A percentile compares a stretch with the other conserved stretches of the same genome.
Evolutionary conservation across 2,329 filamentous ascomycete genomes (phyloP).

Genomic region (Keithomyces neogunnii): DNA sequence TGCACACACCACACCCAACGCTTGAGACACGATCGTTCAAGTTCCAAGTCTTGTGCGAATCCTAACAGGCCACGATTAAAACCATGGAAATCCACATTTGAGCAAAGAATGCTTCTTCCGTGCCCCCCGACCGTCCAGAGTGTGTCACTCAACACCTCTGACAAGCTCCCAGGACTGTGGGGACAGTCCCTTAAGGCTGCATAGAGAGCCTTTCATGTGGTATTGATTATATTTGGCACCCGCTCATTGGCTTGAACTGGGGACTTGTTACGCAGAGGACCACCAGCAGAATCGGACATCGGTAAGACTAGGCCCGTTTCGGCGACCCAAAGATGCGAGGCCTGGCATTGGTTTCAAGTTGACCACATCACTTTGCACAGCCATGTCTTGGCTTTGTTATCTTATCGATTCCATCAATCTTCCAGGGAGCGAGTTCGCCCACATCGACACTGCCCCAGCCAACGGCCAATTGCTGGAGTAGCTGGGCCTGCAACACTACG

Average conservation of each 20-base stretch:
- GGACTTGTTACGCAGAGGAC: constrained; percentile 7
- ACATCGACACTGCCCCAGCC: too few relatives aligned
- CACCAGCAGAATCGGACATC: constrained; percentile 11
- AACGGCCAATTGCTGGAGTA: too few relatives aligned
- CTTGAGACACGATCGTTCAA: neutral
- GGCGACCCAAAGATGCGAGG: neutral
- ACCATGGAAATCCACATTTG: neutral
- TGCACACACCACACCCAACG: too few relatives aligned
- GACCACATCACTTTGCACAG: neutral
- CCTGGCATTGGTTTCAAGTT: neutral
- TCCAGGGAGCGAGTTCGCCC: too few relatives aligned
- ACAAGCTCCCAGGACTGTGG: constrained; percentile 1
- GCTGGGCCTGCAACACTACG: too few relatives aligned
- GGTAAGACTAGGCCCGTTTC: constrained; percentile 13
- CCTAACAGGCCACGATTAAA: neutral
- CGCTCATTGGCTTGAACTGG: constrained; percentile 8
- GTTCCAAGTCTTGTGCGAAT: neutral
- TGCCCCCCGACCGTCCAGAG: constrained; percentile 6
- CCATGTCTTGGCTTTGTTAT: constrained; percentile 1
- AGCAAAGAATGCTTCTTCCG: constrained; percentile 1
- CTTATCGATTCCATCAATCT: constrained; percentile 9
- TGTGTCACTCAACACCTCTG: constrained; percentile 5
- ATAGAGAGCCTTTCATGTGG: constrained; percentile 3
- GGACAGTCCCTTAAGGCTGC: neutral
- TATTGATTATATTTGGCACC: constrained; percentile 10